A percentile compares a stretch with the other conserved stretches of the same genome.
phyloP scores from a whole-genome alignment of 495 filamentous ascomycete genomes.

The Cryomyces minteri region DNA sequence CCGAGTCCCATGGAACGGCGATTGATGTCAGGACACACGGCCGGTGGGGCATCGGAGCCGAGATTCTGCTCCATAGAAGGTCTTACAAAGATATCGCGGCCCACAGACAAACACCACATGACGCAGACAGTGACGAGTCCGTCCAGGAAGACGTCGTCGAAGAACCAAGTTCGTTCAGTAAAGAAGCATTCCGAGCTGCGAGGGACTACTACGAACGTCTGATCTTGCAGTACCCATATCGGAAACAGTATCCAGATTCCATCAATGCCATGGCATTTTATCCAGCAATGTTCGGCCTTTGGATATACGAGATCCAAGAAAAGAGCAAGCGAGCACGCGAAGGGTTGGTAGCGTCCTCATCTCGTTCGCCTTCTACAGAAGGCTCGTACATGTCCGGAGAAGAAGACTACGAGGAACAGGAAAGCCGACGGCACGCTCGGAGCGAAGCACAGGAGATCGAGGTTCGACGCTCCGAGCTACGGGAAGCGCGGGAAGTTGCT shows the following conservation, averaged over 20 bases:
- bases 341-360: neutral
- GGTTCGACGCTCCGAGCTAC: constrained; percentile 15
- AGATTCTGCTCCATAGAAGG: constrained; percentile 31
- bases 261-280: constrained; percentile 39
- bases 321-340: constrained; percentile 19
- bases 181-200: constrained; percentile 34
- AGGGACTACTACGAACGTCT: constrained; percentile 47
- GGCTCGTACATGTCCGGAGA: neutral
- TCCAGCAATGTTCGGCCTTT: constrained; percentile 46
- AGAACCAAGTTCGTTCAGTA: constrained; percentile 17
- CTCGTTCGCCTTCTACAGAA: neutral
- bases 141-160: neutral
- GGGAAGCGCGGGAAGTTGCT: constrained; percentile 35
- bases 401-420: neutral
- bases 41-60: constrained; percentile 53
- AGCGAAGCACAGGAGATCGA: neutral
- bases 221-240: constrained; percentile 45
- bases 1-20: constrained; percentile 28
- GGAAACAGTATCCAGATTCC: constrained; percentile 24
- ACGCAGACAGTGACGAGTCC: too few species aligned
- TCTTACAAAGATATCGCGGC: neutral
- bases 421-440: neutral
- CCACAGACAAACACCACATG: too few species aligned
- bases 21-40: constrained; percentile 35
- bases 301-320: constrained; percentile 41